Base-by-base conservation (phyloP, 1,284 basidiomycete species). In the Schizophyllum commune region DNA sequence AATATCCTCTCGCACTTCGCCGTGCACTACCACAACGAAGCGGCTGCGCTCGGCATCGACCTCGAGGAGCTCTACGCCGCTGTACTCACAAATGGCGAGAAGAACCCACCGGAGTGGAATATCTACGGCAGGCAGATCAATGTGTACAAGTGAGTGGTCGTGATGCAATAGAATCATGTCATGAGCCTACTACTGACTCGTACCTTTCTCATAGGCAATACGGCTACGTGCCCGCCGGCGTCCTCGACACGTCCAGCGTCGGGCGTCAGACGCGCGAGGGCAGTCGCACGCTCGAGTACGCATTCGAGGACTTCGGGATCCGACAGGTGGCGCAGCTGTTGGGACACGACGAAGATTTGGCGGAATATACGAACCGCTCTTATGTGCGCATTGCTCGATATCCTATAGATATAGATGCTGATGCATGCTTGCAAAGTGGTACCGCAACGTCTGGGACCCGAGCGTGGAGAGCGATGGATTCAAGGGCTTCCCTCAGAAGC, bases 21-120 rank as follows among this genome's bases (percentile, higher is more conserved):
- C 7, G 77, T 87, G 52, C 80, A 75, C 64, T 88, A 88, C 67
- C 85, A 87, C 67, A 83, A 86, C 61, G 84, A 88, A 72, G 85
- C 85, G 2, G 66, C 71, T 4, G 71, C 69, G 8, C 75, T 88
- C 7, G 85, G 85, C 4, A 80, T 88, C 60, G 75, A 86, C 65
- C 68, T 88, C 56, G 68, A 84, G 58, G 84, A 87, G 58, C 71
- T 86, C 7, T 88, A 85, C 67, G 73, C 77, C 5, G 85, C 85
- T 8, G 70, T 85, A 68, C 70, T 84, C 55, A 79, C 83, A 4
- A 85, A 88, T 65, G 85, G 78, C 1, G 79, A 86, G 59, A 69
- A 83, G 53, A 86, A 85, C 64, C 85, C 85, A 4, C 82, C 83
- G 0, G 84, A 87, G 66, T 88, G 86, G 86, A 83, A 88, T 68